These are phyloP conservation scores for Fusarium siculi DNA, from an alignment of 2,329 filamentous ascomycete species.

Conservation along the genomic window DNA sequence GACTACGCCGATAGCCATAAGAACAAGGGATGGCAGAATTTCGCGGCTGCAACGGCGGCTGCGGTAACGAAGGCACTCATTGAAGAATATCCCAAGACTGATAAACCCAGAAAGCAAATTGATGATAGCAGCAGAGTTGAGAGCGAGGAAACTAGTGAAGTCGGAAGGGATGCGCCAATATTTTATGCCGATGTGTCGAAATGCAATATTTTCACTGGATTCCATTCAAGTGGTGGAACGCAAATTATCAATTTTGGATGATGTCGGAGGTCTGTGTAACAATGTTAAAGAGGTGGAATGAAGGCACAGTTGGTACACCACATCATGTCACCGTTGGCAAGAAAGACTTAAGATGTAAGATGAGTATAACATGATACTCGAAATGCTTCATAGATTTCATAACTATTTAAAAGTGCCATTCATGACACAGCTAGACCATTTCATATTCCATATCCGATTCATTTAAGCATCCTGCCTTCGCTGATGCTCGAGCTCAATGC, in stretches of 20 bases:
- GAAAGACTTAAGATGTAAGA: not conserved
- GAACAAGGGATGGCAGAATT: conserved; percentile 50
- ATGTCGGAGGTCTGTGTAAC: not conserved
- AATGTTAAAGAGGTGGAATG: too few species aligned
- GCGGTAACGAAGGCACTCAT: conserved; percentile 55
- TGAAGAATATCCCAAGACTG: not conserved
- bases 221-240: not conserved
- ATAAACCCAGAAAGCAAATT: too few species aligned
- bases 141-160: too few species aligned
- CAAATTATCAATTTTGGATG: not conserved
- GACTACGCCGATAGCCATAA: conserved; percentile 46
- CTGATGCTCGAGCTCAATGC: conserved; percentile 51
- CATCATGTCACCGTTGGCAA: too few species aligned
- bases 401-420: conserved; percentile 10
- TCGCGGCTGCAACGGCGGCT: conserved; percentile 53
- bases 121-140: too few species aligned
- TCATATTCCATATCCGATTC: not conserved
- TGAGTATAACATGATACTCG: not conserved
- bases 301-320: too few species aligned
- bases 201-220: not conserved
- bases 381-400: conserved; percentile 13
- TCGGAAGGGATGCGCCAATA: not conserved
- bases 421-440: not conserved
- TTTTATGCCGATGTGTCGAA: not conserved
- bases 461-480: conserved; percentile 36